A percentile compares a stretch with the other conserved stretches of the same genome.
Evolutionary conservation across 257 asterid species (phyloP).

Genomic region (Lycium barbarum): DNA sequence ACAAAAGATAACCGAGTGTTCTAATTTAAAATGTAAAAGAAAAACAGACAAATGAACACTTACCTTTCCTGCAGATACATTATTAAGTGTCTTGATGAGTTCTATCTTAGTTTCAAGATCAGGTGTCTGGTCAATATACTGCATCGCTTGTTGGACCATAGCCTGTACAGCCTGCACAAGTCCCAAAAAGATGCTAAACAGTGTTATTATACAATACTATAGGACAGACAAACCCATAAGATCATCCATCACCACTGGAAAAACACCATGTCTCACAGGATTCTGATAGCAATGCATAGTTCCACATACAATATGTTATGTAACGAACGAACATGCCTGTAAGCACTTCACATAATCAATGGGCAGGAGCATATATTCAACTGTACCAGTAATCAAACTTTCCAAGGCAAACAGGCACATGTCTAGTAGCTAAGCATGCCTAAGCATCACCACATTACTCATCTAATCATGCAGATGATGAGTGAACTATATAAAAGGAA

Average conservation of each 20-base stretch:
- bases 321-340: background rate
- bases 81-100: constrained; percentile 91
- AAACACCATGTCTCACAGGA: background rate
- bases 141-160: constrained; percentile 96
- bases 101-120: constrained; percentile 87
- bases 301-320: background rate
- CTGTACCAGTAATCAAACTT: background rate
- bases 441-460: background rate
- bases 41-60: background rate
- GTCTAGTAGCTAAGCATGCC: background rate
- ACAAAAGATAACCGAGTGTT: background rate
- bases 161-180: constrained; percentile 89
- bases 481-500: constrained; percentile 8
- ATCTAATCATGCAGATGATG: background rate
- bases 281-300: background rate
- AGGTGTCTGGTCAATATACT: constrained; percentile 93
- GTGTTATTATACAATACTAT: background rate
- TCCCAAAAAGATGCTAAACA: background rate
- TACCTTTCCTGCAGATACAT: constrained; percentile 96
- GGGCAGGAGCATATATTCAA: constrained; percentile 10
- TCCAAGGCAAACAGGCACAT: background rate
- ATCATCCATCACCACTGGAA: background rate
- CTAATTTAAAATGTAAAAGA: background rate
- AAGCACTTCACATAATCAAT: background rate
- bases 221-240: background rate